Base-by-base conservation (phyloP, 441 rosid genomes). In the Mallotus japonicus region DNA sequence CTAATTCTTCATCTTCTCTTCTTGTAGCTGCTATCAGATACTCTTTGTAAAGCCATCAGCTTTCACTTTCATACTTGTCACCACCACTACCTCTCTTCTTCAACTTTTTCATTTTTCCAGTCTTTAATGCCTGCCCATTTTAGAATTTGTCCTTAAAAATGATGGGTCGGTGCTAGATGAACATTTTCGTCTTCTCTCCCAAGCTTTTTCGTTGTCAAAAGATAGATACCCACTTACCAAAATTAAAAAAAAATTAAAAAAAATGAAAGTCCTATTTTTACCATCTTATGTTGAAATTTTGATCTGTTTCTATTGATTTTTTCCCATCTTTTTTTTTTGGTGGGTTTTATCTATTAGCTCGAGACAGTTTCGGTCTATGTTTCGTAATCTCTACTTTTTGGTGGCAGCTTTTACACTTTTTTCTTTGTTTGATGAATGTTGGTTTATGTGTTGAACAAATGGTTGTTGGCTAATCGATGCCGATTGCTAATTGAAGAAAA, bases 101-200 rank as follows among this genome's bases (percentile, higher is more conserved):
- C 76, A 12, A 8, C 11, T 49, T 77, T 49, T 49, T 49, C 14
- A 8, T 11, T 11, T 49, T 49, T 49, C 40, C 62, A 53, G 81
- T 81, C 88, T 80, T 73, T 77, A 69, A 75, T 81, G 87, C 69
- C 86, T 71, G 84, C 82, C 80, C 74, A 46, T 75, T 46, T 67
- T 56, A 71, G 55, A 71, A 74, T 80, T 56, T 76, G 76, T 69
- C 78, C 49, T 71, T 62, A 73, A 78, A 70, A 77, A 78, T 77
- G 73, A 49, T 72, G 85, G 88, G 88, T 82, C 87, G 88, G 87
- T 83, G 88, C 76, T 58, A 70, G 79, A 65, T 75, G 47, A 56
- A 71, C 78, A 73, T 79, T 70, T 85, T 68, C 56, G 77, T 65
- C 55, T 42, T 32, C 50, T 64, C 14, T 61, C 34, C 55, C 44